Conservation (phyloP, 2,329 filamentous ascomycete genomes). For the Ascochyta koolunga region DNA sequence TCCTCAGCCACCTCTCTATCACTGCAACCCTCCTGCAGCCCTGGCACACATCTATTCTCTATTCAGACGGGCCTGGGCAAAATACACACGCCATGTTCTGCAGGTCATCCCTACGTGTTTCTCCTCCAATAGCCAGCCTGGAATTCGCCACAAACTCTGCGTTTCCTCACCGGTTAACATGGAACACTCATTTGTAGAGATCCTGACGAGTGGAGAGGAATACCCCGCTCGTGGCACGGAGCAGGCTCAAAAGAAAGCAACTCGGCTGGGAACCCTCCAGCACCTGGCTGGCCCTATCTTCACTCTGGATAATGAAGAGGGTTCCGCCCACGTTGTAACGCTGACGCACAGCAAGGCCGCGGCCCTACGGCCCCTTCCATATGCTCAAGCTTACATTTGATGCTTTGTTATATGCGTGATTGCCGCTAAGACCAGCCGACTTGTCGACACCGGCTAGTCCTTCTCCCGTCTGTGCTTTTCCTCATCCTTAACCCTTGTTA, state of each 20-base stretch:
- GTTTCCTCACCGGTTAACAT: constrained; percentile 26
- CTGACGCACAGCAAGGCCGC: constrained; percentile 6
- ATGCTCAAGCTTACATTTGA: constrained; percentile 21
- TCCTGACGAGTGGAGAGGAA: constrained; percentile 16
- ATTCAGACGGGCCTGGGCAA: constrained; percentile 10
- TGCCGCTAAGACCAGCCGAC: constrained; percentile 15
- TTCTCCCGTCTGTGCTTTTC: constrained; percentile 20
- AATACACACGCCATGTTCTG: constrained; percentile 10
- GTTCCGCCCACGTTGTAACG: background rate
- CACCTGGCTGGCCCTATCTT: constrained; percentile 4
- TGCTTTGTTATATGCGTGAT: background rate
- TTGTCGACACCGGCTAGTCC: constrained; percentile 20
- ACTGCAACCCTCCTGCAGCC: constrained; percentile 16
- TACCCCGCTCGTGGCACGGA: constrained; percentile 36
- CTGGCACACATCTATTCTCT: constrained; percentile 7
- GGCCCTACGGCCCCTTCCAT: constrained; percentile 19
- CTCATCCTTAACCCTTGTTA: constrained; percentile 21
- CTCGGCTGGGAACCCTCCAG: constrained; percentile 10
- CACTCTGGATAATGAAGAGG: background rate
- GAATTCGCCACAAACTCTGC: constrained; percentile 17
- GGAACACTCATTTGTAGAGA: constrained; percentile 22
- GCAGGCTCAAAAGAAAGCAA: constrained; percentile 26
- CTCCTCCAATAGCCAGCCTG: constrained; percentile 30
- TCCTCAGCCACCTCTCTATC: constrained; percentile 13
- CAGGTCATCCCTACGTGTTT: constrained; percentile 15